Evolutionary conservation across 352 stramenopile genomes (phyloP), one percentile per base, ranked within the genome.

Genomic region (Phytophthora litchii): DNA sequence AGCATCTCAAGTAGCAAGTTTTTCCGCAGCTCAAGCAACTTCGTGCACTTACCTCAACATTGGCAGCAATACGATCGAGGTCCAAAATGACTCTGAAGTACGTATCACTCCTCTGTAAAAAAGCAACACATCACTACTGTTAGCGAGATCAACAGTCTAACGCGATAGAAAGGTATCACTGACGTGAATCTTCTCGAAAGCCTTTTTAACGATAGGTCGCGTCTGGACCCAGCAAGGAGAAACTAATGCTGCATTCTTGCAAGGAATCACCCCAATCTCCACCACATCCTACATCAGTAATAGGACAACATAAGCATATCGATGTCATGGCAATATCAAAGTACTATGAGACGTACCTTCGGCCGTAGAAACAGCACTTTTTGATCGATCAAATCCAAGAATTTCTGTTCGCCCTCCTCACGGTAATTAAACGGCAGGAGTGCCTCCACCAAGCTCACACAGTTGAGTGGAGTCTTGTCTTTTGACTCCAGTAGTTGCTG

Each of bases 191-290:
- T 72, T 79, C 27, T 86, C 72, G 31, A 91, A 90, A 9, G 74
- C 78, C n/a, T 68, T 72, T 49, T 78, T 86, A 13, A 91, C 50
- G 12, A 74, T 38, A 29, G 83, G 81, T 25, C 81, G 69, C 7
- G 65, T 80, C 43, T 91, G 76, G 10, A 93, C 64, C 79, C 78
- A 90, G 45, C 83, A 91, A 34, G 81, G 73, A 31, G 73, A 74
- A 5, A 93, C 64, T 11, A 91, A 61, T 8, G 65, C 64, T 6
- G 69, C 66, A 17, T 70, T 60, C 10, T 79, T 63, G 40, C 81
- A 90, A 14, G 83, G 81, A 20, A 91, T 60, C 10, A 93, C 81
- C 14, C 79, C 68, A 52, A 93, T 90, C 52, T 90, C 83, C 16
- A 93, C 68, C n/a, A 58, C 71, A 41, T 64, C 74, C 80, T 89